Base-by-base conservation (phyloP, 2,329 filamentous ascomycete genomes). In the Blumeria graminis region DNA sequence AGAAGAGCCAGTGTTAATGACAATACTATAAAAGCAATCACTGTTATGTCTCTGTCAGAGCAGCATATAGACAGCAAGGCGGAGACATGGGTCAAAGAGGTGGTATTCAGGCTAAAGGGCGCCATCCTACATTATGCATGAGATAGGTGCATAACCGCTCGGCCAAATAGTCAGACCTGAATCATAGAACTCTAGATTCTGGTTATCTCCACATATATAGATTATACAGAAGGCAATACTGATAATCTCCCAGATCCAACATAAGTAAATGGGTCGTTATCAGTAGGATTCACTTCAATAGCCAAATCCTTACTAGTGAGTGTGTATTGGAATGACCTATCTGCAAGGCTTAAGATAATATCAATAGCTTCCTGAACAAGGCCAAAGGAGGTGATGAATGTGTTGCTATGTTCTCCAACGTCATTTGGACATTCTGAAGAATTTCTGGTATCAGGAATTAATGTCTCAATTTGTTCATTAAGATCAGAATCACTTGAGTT, bases 1-100 rank as follows among this genome's bases (percentile, higher is more conserved):
- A 1, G 56, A 53, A 16, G 35, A 34, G 16, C 56, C 56, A 6
- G 35, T 56, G 32, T 54, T 32, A 32, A 54, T 53, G n/a, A 56
- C 6, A n/a, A 56, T 53, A 10, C 56, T 33, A 35, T 56, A 56
- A 45, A 56, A 54, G 4, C 36, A 4, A 9, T 53, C 14, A 33
- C 36, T 35, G 13, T 35, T 35, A 32, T 56, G n/a, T n/a, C n/a
- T n/a, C n/a, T n/a, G n/a, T n/a, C n/a, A n/a, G n/a, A n/a, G n/a
- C n/a, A n/a, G n/a, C n/a, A n/a, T n/a, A n/a, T n/a, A n/a, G n/a
- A n/a, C n/a, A n/a, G n/a, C n/a, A n/a, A n/a, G n/a, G n/a, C n/a
- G n/a, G n/a, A n/a, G n/a, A n/a, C n/a, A n/a, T n/a, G n/a, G n/a
- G n/a, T n/a, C n/a, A n/a, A n/a, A n/a, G n/a, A n/a, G n/a, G n/a